Evolutionary conservation across 202 grass and related monocot species (phyloP).

Genomic region (Dendrocalamus latiflorus): DNA sequence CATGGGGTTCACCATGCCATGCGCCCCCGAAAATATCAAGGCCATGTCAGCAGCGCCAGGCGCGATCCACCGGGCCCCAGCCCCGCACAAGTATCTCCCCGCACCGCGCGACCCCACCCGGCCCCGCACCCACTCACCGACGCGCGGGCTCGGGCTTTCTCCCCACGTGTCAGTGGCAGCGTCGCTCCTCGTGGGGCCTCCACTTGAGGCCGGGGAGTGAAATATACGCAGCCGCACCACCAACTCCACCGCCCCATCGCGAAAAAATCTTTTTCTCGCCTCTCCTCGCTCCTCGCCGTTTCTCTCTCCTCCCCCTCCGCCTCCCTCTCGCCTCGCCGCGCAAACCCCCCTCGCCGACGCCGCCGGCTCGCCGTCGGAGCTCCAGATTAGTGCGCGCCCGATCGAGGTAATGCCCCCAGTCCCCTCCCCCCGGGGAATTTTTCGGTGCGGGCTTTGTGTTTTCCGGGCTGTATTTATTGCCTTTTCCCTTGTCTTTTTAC

Average conservation of each 20-base stretch:
- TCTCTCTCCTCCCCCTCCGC: slow-evolving; percentile 22
- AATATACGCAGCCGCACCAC: slow-evolving; percentile 34
- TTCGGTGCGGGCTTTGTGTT: neutral
- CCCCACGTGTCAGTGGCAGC: neutral
- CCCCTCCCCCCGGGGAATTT: neutral
- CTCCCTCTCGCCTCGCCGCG: neutral
- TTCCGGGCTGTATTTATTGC: neutral
- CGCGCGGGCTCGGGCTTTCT: accelerated
- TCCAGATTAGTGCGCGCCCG: neutral
- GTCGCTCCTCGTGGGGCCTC: neutral
- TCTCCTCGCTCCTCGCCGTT: slow-evolving; percentile 24
- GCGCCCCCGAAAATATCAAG: slow-evolving; percentile 85
- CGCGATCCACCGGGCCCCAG: slow-evolving; percentile 42
- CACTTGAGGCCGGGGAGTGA: neutral
- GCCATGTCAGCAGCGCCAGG: slow-evolving; percentile 64
- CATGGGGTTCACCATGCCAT: slow-evolving; percentile 27
- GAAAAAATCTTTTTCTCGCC: slow-evolving; percentile 73
- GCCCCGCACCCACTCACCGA: neutral
- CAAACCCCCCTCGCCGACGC: neutral
- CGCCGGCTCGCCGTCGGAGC: slow-evolving; percentile 5
- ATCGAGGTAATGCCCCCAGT: slow-evolving; percentile 24
- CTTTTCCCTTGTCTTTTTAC: neutral
- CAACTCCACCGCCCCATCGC: neutral
- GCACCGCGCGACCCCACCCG: slow-evolving; percentile 14
- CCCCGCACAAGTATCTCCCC: slow-evolving; percentile 52